Evolutionary conservation across 2,329 filamentous ascomycete species (phyloP).

Genomic region (Thermomyces lanuginosus): DNA sequence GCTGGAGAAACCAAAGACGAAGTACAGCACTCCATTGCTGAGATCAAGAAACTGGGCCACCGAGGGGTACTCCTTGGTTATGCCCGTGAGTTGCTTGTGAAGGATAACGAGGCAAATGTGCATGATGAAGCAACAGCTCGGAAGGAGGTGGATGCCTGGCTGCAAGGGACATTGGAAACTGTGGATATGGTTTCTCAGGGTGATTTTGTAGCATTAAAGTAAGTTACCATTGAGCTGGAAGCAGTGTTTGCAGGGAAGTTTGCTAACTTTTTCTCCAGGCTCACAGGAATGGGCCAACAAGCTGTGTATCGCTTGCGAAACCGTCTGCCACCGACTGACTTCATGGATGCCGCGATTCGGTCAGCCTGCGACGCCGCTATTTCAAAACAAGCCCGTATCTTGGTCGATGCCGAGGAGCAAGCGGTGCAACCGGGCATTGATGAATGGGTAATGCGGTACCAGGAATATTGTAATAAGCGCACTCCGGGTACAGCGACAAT

Average conservation of each 20-base stretch:
- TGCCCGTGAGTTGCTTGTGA: slow-evolving; percentile 40
- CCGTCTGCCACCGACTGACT: slow-evolving; percentile 22
- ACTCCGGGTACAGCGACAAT: slow-evolving; percentile 35
- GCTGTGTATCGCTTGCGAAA: slow-evolving; percentile 27
- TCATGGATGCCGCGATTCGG: slow-evolving; percentile 28
- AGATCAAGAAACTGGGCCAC: slow-evolving; percentile 35
- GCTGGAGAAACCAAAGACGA: slow-evolving; percentile 35
- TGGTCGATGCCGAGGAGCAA: slow-evolving; percentile 40
- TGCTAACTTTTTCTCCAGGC: slow-evolving; percentile 14
- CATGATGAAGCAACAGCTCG: slow-evolving; percentile 16
- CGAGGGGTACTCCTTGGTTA: slow-evolving; percentile 39
- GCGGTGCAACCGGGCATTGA: slow-evolving; percentile 37
- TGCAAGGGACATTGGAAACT: slow-evolving; percentile 37
- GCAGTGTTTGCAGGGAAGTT: background rate
- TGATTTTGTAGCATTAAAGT: slow-evolving; percentile 39
- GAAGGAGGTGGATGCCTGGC: slow-evolving; percentile 30
- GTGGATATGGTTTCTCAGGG: slow-evolving; percentile 36
- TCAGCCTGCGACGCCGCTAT: slow-evolving; percentile 29
- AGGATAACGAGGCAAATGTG: slow-evolving; percentile 16
- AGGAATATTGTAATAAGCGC: slow-evolving; percentile 35
- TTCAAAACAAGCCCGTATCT: slow-evolving; percentile 29
- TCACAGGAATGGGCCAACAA: slow-evolving; percentile 33
- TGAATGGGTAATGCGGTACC: slow-evolving; percentile 36
- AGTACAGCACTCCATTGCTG: slow-evolving; percentile 29
- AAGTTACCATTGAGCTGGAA: slow-evolving; percentile 9